Evolutionary conservation across 768 basidiomycete genomes (phyloP).

Genomic region (Suillus bovinus): DNA sequence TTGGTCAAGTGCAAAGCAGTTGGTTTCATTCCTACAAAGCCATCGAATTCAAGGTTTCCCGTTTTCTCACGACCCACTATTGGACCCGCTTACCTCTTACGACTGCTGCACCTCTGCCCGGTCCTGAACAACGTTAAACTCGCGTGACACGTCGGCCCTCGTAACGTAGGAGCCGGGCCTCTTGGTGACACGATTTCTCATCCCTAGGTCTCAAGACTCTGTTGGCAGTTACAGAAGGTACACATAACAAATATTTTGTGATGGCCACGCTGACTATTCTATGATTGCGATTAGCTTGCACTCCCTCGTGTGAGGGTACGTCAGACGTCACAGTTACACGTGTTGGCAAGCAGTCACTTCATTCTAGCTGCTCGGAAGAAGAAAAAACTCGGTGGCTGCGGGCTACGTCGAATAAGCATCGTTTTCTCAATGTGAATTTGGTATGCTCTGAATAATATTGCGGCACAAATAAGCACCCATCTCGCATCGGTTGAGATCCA

Average conservation of each 20-base stretch:
- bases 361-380: neutral
- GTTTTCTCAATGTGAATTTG: neutral
- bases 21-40: conserved; percentile 11
- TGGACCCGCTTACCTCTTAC: conserved; percentile 7
- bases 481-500: neutral
- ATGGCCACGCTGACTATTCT: neutral
- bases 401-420: neutral
- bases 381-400: neutral
- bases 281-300: neutral
- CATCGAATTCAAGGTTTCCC: conserved; percentile 29
- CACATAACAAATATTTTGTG: neutral
- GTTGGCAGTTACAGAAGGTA: neutral
- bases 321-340: neutral
- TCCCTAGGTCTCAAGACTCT: neutral
- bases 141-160: neutral
- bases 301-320: neutral
- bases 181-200: neutral
- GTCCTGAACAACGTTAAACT: neutral
- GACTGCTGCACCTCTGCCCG: neutral
- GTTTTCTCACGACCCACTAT: conserved; percentile 25
- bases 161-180: neutral
- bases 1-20: conserved; percentile 24
- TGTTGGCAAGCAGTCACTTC: neutral
- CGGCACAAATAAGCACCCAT: neutral
- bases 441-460: neutral